phyloP scores from a whole-genome alignment of 2,329 filamentous ascomycete species.

The Stagonosporopsis vannaccii region DNA sequence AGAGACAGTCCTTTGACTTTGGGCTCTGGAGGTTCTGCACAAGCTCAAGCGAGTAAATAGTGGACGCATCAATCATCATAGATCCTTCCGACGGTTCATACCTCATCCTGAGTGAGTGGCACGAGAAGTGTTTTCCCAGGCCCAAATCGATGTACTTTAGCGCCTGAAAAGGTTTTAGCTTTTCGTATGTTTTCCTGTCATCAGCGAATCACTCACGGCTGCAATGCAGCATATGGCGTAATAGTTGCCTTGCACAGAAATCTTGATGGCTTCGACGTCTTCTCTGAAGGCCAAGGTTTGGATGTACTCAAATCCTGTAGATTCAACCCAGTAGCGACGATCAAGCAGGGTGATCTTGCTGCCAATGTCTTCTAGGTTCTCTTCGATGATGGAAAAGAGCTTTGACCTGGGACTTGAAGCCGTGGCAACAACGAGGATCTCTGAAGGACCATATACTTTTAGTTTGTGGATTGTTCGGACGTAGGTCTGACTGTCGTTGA shows the following conservation, averaged over 20 bases:
- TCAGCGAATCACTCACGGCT: slow-evolving; percentile 72
- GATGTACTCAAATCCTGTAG: slow-evolving; percentile 77
- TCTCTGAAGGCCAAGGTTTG: slow-evolving; percentile 79
- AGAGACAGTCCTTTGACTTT: slow-evolving; percentile 82
- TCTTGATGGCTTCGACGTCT: slow-evolving; percentile 81
- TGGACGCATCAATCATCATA: slow-evolving; percentile 94
- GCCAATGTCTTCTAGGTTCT: slow-evolving; percentile 69
- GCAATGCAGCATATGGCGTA: slow-evolving; percentile 86
- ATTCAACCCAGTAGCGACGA: slow-evolving; percentile 84
- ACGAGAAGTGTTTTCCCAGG: slow-evolving; percentile 71
- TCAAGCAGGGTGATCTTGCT: slow-evolving; percentile 69
- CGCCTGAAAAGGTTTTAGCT: slow-evolving; percentile 59
- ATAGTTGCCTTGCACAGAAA: slow-evolving; percentile 81
- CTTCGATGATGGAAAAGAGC: slow-evolving; percentile 75
- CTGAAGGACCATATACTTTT: slow-evolving; percentile 77
- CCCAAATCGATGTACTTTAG: slow-evolving; percentile 81
- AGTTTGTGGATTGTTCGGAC: slow-evolving; percentile 88
- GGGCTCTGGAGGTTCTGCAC: slow-evolving; percentile 83
- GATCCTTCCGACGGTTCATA: slow-evolving; percentile 89
- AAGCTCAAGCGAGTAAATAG: slow-evolving; percentile 85
- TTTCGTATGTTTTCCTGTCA: background rate
- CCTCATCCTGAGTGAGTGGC: slow-evolving; percentile 83
- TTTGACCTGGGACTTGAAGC: slow-evolving; percentile 76
- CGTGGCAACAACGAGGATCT: slow-evolving; percentile 78
- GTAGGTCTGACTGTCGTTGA: slow-evolving; percentile 92